Evolutionary conservation across 108 stramenopile species (phyloP), one percentile per base, ranked within the genome.

Genomic region (Cyclotella choctawhatcheeana): DNA sequence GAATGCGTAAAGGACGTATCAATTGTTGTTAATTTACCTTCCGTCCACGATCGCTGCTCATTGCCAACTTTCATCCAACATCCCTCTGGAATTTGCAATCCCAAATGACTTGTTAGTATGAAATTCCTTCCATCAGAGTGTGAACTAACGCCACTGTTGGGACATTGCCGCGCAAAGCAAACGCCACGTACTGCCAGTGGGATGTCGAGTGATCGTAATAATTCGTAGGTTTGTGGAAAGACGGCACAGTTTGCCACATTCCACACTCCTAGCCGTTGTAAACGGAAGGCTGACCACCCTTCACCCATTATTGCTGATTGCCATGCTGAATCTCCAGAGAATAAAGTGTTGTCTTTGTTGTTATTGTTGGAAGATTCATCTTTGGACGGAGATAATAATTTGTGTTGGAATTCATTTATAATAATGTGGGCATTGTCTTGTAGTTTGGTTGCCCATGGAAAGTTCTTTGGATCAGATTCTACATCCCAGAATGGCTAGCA

Each of bases 51-150:
- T 59, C 71, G 40, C 67, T 84, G 50, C 73, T 90, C 88, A 44
- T 72, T 86, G 21, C 88, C 96, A 26, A 89, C 92, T 68, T 92
- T 75, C 22, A 93, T 91, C 91, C 91, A 93, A 55, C 89, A 90
- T 14, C 81, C 82, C 67, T 89, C 79, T 20, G 93, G 89, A 55
- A 95, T 53, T 48, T 79, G 81, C 63, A 93, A 70, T 48, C 95
- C 97, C 64, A 97, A 76, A 82, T 97, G 97, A 33, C 86, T 75
- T 3, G 97, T 97, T 30, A 97, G 68, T 45, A 97, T 97, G 65
- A 97, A 97, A 67, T 97, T 97, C 10, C 97, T 81, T 5, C 95
- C 97, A 74, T 97, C 97, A 26, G 86, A 77, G 76, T 97, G 97
- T 18, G 90, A 82, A 16, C 84, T 84, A 0, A 97, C 97, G 7